Percentiles rank a stretch among this genome's conserved stretches.
Conservation (phyloP, 2,329 filamentous ascomycete species). For the Colletotrichum sp. region DNA sequence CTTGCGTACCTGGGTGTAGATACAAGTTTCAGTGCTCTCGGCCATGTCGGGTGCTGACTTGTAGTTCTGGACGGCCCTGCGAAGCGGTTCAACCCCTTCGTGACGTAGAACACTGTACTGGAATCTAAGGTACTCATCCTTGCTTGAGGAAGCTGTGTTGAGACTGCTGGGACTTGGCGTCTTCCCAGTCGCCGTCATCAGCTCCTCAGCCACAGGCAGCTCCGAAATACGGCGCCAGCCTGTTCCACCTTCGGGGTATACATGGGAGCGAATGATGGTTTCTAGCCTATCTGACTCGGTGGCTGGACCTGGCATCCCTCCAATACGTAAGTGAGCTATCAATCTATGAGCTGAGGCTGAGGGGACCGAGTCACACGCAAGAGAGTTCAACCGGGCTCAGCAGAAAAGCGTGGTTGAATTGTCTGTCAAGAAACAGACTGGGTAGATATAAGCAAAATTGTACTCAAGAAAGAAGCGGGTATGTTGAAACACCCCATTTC, state of each 20-base stretch:
- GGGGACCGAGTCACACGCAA: background rate
- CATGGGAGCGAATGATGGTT: background rate
- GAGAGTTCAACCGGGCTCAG: background rate
- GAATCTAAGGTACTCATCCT: conserved; percentile 70
- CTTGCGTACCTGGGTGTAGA: conserved; percentile 71
- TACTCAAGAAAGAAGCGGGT: background rate
- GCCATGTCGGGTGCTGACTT: conserved; percentile 54
- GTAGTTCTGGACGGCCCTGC: conserved; percentile 67
- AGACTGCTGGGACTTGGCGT: conserved; percentile 58
- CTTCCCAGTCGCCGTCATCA: conserved; percentile 40
- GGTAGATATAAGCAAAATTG: background rate
- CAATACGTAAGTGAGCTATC: background rate
- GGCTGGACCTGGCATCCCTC: background rate
- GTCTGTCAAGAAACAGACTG: background rate
- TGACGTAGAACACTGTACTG: conserved; percentile 81
- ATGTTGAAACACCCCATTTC: background rate
- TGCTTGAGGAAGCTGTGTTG: conserved; percentile 61
- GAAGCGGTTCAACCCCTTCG: conserved; percentile 73
- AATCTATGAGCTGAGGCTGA: background rate
- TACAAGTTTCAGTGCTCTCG: conserved; percentile 63
- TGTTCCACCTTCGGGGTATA: background rate
- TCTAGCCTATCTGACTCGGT: background rate
- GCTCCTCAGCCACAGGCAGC: conserved; percentile 58
- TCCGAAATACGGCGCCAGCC: conserved; percentile 45
- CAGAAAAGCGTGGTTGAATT: background rate